phyloP scores from a whole-genome alignment of 2,329 filamentous ascomycete genomes.

The Dichotomopilus funicola region DNA sequence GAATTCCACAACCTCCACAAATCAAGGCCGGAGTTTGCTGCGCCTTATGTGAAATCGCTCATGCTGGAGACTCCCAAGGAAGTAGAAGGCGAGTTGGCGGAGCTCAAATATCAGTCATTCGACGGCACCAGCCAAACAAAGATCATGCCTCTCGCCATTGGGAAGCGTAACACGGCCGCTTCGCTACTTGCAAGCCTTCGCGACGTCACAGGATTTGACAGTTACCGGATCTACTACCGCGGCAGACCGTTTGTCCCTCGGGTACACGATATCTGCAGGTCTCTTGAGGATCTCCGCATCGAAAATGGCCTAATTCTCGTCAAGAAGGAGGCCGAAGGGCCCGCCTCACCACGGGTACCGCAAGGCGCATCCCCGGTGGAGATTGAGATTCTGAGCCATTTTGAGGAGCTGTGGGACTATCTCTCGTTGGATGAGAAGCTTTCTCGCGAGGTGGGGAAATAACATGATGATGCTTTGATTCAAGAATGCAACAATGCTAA shows the following conservation, averaged over 20 bases:
- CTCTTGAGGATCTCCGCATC: constrained; percentile 62
- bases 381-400: constrained; percentile 71
- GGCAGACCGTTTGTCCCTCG: constrained; percentile 60
- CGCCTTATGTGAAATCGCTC: constrained; percentile 49
- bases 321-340: constrained; percentile 48
- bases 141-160: constrained; percentile 58
- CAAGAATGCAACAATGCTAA: background rate
- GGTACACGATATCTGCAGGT: constrained; percentile 52
- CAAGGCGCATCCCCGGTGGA: constrained; percentile 60
- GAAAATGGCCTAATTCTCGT: constrained; percentile 60
- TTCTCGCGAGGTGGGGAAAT: constrained; percentile 52
- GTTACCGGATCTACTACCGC: constrained; percentile 65
- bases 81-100: constrained; percentile 56
- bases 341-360: constrained; percentile 37
- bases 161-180: constrained; percentile 61
- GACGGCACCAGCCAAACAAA: constrained; percentile 54
- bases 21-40: constrained; percentile 51
- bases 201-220: constrained; percentile 66
- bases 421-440: constrained; percentile 66
- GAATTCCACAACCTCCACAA: constrained; percentile 62
- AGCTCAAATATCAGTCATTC: constrained; percentile 69
- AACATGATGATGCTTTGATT: background rate
- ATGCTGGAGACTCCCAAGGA: constrained; percentile 46
- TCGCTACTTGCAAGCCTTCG: constrained; percentile 62
- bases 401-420: constrained; percentile 76